A percentile compares a stretch with the other conserved stretches of the same genome.
Evolutionary conservation across 2,329 filamentous ascomycete genomes (phyloP).

Genomic region (Cladosporium velox): DNA sequence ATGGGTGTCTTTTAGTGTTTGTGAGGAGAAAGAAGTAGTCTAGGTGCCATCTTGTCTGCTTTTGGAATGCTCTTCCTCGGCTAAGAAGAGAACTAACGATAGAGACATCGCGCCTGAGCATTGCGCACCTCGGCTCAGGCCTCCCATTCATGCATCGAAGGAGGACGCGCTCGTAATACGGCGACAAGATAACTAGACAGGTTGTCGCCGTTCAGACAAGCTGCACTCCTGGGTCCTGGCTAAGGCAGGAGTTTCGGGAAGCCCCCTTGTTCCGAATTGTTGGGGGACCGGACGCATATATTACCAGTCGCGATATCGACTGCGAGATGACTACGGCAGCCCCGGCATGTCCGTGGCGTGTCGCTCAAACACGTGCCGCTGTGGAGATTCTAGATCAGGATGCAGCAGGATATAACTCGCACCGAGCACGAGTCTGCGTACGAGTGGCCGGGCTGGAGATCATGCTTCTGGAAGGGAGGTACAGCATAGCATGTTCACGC

Average conservation of each 20-base stretch:
- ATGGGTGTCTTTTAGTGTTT: background rate
- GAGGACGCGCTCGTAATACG: background rate
- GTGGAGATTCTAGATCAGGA: conserved; percentile 5
- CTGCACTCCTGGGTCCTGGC: background rate
- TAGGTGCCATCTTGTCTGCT: background rate
- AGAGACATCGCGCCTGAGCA: background rate
- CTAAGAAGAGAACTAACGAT: background rate
- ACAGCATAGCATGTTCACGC: background rate
- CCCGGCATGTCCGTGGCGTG: background rate
- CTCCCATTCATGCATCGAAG: background rate
- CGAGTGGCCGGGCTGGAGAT: background rate
- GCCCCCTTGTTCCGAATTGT: background rate
- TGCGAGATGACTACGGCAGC: background rate
- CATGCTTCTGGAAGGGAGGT: background rate
- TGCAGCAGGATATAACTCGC: background rate
- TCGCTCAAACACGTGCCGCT: background rate
- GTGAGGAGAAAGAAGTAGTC: background rate
- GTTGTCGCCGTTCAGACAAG: background rate
- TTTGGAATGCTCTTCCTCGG: background rate
- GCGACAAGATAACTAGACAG: background rate
- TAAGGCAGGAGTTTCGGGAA: background rate
- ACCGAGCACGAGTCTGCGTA: background rate
- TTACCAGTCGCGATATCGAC: background rate
- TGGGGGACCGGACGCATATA: background rate
- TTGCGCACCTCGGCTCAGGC: background rate